These are phyloP conservation scores for Cicer chorassanicum DNA, from an alignment of 306 rosid species.

Conservation along the genomic window DNA sequence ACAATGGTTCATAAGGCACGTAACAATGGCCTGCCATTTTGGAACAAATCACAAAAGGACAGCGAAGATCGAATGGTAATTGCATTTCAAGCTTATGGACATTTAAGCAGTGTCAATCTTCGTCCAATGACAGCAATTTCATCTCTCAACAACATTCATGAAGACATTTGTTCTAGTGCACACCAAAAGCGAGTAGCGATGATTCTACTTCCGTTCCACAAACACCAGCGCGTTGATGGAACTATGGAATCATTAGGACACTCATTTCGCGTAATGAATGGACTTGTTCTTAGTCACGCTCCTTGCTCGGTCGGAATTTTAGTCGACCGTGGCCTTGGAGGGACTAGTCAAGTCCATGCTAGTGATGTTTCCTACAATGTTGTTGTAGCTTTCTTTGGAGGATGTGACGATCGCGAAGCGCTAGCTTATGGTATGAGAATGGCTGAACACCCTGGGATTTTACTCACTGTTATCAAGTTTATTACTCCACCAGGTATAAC, in stretches of 20 bases:
- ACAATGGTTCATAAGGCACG: constrained; percentile 79
- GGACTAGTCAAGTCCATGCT: constrained; percentile 65
- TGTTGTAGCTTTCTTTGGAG: constrained; percentile 62
- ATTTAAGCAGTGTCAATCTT: constrained; percentile 58
- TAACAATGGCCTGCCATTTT: constrained; percentile 67
- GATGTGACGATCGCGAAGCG: constrained; percentile 69
- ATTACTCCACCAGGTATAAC: constrained; percentile 46
- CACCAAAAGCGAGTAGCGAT: constrained; percentile 63
- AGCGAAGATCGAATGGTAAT: constrained; percentile 60
- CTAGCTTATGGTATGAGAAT: constrained; percentile 69
- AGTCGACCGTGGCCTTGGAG: constrained; percentile 75
- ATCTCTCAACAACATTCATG: constrained; percentile 61
- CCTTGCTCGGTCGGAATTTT: constrained; percentile 73
- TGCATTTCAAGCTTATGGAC: constrained; percentile 71
- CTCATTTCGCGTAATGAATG: constrained; percentile 47
- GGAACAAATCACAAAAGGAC: constrained; percentile 57
- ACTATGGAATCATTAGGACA: constrained; percentile 63
- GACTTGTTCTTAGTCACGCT: constrained; percentile 61
- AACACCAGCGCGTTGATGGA: constrained; percentile 63
- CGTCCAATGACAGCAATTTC: constrained; percentile 81
- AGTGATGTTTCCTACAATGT: constrained; percentile 61
- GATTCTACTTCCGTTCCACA: constrained; percentile 67
- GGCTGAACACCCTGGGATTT: constrained; percentile 75
- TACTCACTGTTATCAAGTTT: constrained; percentile 52
- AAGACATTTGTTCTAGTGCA: constrained; percentile 75